phyloP scores from a whole-genome alignment of 2,329 filamentous ascomycete genomes.

The Claviceps purpurea region DNA sequence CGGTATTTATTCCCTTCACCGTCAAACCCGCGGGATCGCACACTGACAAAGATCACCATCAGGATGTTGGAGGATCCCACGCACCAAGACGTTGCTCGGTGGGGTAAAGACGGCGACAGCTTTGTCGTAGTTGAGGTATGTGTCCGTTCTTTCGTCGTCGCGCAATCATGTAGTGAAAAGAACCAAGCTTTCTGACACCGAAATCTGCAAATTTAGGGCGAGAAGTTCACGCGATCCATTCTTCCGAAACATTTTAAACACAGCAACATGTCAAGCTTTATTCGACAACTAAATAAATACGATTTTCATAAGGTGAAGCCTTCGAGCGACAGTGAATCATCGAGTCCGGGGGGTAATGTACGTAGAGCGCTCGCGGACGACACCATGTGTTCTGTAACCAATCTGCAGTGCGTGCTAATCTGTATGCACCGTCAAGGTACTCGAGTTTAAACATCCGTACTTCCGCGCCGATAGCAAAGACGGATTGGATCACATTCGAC shows the following conservation, averaged over 20 bases:
- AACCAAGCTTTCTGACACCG: conserved; percentile 2
- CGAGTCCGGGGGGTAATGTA: conserved; percentile 24
- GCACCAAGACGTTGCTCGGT: conserved; percentile 84
- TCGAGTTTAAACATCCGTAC: conserved; percentile 90
- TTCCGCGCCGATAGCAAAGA: conserved; percentile 95
- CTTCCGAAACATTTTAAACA: conserved; percentile 98
- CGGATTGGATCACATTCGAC: conserved; percentile 86
- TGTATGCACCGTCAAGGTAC: conserved; percentile 22
- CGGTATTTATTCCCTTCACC: conserved; percentile 46
- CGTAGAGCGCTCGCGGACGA: conserved; percentile 1
- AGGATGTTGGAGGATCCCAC: conserved; percentile 87
- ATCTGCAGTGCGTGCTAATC: conserved; percentile 4
- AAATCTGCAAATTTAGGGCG: conserved; percentile 48
- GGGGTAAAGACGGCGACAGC: conserved; percentile 88
- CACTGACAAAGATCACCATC: conserved; percentile 8
- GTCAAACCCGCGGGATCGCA: neutral
- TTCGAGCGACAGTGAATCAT: conserved; percentile 22
- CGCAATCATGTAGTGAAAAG: no score
- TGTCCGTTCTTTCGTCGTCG: neutral
- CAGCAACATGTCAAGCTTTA: conserved; percentile 95
- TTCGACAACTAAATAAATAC: conserved; percentile 91
- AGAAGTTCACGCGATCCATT: conserved; percentile 95
- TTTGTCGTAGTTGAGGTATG: conserved; percentile 90
- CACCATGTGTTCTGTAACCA: conserved; percentile 6
- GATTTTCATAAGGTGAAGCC: conserved; percentile 92